phyloP scores from a whole-genome alignment of 225 moss, liverwort and hornwort genomes.

The Rhytidiadelphus loreus region DNA sequence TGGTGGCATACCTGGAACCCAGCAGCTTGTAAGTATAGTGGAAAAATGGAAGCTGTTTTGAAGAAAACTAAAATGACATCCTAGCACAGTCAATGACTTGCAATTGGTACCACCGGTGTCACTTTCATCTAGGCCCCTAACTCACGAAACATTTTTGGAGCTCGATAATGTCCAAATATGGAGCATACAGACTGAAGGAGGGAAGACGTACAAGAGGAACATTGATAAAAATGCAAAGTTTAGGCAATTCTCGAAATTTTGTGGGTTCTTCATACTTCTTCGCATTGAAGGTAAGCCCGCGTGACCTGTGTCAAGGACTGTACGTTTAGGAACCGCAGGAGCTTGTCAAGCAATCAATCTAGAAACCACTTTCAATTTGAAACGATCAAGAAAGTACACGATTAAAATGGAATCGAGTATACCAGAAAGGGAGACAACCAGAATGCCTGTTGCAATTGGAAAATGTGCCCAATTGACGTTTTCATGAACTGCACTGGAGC shows the following conservation, averaged over 20 bases:
- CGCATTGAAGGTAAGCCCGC: constrained; percentile 81
- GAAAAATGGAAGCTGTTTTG: not conserved
- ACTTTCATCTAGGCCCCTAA: not conserved
- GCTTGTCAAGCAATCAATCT: not conserved
- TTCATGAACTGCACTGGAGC: constrained; percentile 46
- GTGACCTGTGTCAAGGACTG: constrained; percentile 40
- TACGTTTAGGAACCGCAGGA: not conserved
- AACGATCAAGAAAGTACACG: not conserved
- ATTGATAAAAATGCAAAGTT: constrained; percentile 61
- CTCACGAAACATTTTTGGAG: not conserved
- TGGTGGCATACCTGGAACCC: constrained; percentile 61
- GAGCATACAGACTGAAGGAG: not conserved
- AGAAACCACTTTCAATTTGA: not conserved
- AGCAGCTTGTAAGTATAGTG: constrained; percentile 6
- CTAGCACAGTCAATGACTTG: not conserved
- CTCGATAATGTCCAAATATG: not conserved
- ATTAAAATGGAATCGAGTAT: not conserved
- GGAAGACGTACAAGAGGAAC: constrained; percentile 54
- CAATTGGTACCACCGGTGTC: not conserved
- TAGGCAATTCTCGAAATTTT: constrained; percentile 60
- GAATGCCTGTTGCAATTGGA: constrained; percentile 75
- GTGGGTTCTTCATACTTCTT: constrained; percentile 77
- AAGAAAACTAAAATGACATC: not conserved
- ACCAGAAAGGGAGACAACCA: constrained; percentile 86
- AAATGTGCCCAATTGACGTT: constrained; percentile 57